phyloP scores from a whole-genome alignment of 192 early-diverging fungal species.

The Obelidium mucronatum region DNA sequence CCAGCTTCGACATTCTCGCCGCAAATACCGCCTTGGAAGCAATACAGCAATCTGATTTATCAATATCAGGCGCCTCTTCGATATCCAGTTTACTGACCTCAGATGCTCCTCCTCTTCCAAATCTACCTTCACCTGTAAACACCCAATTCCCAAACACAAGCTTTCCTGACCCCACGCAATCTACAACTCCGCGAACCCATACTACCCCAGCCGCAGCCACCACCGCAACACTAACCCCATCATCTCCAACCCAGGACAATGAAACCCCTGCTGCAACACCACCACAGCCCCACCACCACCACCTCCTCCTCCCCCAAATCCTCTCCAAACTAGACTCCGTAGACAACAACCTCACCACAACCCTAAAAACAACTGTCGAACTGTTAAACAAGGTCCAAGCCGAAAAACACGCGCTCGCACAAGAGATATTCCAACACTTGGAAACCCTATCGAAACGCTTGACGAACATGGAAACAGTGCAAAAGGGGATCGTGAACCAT shows the following conservation, averaged over 20 bases:
- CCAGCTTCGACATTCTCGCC: neutral
- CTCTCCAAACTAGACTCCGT: neutral
- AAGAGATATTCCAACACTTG: neutral
- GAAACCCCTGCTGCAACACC: neutral
- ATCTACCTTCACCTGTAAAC: too few species aligned
- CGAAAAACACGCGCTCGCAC: neutral
- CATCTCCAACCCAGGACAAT: neutral
- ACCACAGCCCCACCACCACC: neutral
- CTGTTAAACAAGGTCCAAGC: neutral
- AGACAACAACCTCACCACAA: neutral
- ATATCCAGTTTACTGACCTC: too few species aligned
- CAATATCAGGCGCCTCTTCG: neutral
- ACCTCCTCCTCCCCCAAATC: neutral
- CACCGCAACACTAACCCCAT: neutral
- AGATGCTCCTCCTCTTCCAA: too few species aligned
- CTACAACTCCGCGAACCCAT: too few species aligned
- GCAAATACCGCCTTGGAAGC: constrained; percentile 9
- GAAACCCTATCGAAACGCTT: neutral
- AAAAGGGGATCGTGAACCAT: neutral
- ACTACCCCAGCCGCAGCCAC: neutral
- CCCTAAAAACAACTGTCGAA: neutral
- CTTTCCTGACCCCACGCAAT: too few species aligned
- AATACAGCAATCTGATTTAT: neutral
- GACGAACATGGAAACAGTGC: neutral
- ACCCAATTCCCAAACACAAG: too few species aligned